phyloP scores from a whole-genome alignment of 495 filamentous ascomycete species.

The Penicillium steckii region DNA sequence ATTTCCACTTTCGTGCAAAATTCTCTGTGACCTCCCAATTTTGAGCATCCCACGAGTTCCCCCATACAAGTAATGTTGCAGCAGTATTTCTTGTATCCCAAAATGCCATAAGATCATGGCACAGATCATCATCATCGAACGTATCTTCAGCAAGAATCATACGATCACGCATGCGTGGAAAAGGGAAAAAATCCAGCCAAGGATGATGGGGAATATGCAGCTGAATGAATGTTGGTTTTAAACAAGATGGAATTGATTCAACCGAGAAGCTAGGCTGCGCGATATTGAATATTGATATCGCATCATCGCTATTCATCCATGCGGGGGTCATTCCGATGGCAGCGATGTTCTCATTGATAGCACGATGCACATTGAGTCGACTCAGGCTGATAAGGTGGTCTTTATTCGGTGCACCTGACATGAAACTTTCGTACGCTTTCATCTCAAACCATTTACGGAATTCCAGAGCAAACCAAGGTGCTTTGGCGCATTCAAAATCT shows the following conservation, averaged over 20 bases:
- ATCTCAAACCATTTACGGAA: conserved; percentile 5
- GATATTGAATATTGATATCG: conserved; percentile 27
- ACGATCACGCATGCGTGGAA: conserved; percentile 26
- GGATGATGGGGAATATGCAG: conserved; percentile 24
- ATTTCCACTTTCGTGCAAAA: conserved; percentile 43
- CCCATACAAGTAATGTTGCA: conserved; percentile 42
- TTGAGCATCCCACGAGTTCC: conserved; percentile 35
- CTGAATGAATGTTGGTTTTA: conserved; percentile 26
- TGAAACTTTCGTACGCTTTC: conserved; percentile 5
- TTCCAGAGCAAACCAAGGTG: background rate
- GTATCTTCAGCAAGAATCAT: conserved; percentile 20
- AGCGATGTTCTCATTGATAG: conserved; percentile 16
- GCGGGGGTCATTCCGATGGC: conserved; percentile 15
- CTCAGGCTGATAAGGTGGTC: conserved; percentile 17
- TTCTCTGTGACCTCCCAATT: conserved; percentile 47
- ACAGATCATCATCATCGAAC: conserved; percentile 24
- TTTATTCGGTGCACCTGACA: conserved; percentile 7
- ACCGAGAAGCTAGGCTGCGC: conserved; percentile 9
- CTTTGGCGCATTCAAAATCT: conserved; percentile 4
- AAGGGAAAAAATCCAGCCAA: conserved; percentile 36
- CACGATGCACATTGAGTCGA: conserved; percentile 20
- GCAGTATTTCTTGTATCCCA: conserved; percentile 16
- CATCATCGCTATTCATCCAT: conserved; percentile 19
- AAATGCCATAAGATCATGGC: conserved; percentile 27
- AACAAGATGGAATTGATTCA: conserved; percentile 18